A percentile compares a stretch with the other conserved stretches of the same genome.
phyloP scores from a whole-genome alignment of 495 filamentous ascomycete genomes.

The Hypoxylon trugodes region DNA sequence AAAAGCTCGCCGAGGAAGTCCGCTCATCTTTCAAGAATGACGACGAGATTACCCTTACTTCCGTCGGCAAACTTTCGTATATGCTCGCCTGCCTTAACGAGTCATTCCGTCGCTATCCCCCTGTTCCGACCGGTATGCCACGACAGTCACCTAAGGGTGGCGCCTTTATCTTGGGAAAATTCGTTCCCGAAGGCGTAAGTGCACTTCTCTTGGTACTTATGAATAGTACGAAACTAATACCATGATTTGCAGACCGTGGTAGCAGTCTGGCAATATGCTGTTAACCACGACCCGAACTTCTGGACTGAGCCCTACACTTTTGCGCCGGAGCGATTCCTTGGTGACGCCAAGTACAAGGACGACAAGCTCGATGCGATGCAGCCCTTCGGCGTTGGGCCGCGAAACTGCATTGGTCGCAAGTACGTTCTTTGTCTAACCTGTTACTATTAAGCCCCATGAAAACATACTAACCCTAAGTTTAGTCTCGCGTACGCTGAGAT shows the following conservation, averaged over 20 bases:
- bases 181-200: constrained; percentile 52
- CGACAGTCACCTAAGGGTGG: constrained; percentile 56
- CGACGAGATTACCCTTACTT: constrained; percentile 56
- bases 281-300: constrained; percentile 48
- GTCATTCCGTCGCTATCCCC: constrained; percentile 59
- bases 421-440: constrained; percentile 42
- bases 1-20: constrained; percentile 55
- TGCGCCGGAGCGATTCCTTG: constrained; percentile 61
- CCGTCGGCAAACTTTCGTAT: constrained; percentile 54
- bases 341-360: constrained; percentile 47
- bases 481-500: constrained; percentile 63
- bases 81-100: constrained; percentile 62
- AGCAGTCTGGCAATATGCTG: constrained; percentile 57
- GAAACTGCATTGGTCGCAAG: constrained; percentile 65
- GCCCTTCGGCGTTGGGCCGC: constrained; percentile 62
- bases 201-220: not conserved
- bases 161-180: constrained; percentile 53
- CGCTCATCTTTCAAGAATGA: constrained; percentile 50
- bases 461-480: constrained; percentile 14
- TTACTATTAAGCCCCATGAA: no score
- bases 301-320: constrained; percentile 59
- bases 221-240: not conserved
- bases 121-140: constrained; percentile 55
- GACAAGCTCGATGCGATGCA: constrained; percentile 59
- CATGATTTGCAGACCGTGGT: constrained; percentile 55